These are phyloP conservation scores for Vitis labrusca DNA, from an alignment of 164 flowering plant species.

Conservation along the genomic window DNA sequence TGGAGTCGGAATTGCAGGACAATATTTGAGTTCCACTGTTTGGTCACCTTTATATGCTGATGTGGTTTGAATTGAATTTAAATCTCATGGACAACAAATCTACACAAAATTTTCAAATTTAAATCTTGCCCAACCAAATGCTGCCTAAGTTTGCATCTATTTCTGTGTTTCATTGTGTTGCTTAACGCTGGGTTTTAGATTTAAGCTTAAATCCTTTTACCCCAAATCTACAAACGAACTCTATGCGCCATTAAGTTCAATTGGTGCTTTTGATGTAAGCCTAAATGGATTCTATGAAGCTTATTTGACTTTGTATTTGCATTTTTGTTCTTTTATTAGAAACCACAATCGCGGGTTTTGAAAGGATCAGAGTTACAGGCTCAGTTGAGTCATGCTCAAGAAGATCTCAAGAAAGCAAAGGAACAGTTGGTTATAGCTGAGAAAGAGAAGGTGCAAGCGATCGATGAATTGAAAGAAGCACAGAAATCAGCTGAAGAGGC, in stretches of 20 bases:
- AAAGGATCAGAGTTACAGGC: constrained; percentile 75
- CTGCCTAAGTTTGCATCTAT: no score
- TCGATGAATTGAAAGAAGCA: constrained; percentile 73
- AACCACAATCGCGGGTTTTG: constrained; percentile 38
- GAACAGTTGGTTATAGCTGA: constrained; percentile 57
- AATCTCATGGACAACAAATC: not conserved
- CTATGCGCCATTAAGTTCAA: not conserved
- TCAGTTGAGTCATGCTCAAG: constrained; percentile 57
- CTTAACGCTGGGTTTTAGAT: no score
- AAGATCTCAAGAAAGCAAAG: constrained; percentile 79
- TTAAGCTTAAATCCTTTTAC: not conserved
- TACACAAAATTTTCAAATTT: not conserved
- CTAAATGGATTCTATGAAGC: not conserved
- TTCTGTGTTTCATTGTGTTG: no score
- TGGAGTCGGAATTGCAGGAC: no score
- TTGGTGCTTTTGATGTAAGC: not conserved
- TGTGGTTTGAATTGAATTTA: not conserved
- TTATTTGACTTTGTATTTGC: constrained; percentile 2
- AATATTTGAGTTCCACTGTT: not conserved
- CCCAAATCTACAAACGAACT: no score
- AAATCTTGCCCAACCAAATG: no score
- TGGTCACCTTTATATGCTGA: not conserved
- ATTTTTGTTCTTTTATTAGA: constrained; percentile 34
- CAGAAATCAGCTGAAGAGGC: constrained; percentile 70
- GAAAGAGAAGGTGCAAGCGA: constrained; percentile 66